Evolutionary conservation across 495 filamentous ascomycete genomes (phyloP), one percentile per base, ranked within the genome.

Genomic region (Penicillium pancosmium): DNA sequence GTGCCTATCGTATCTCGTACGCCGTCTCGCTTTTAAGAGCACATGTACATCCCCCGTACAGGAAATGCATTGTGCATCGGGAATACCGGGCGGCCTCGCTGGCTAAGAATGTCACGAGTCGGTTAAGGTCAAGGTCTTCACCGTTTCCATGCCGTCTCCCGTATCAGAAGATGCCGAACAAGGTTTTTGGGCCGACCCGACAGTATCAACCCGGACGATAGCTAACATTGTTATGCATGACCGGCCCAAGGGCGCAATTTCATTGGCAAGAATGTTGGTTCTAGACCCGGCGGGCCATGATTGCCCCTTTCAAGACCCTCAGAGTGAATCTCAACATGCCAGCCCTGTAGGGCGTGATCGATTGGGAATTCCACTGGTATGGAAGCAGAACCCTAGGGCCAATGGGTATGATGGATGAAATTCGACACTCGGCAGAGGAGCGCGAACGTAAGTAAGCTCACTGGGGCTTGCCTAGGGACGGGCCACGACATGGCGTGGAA

Each of bases 391-490:
- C 12, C 12, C 11, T 36, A 8, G 2, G 31, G 27, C 46, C 46
- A 48, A 48, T 48, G 21, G 21, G 43, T 46, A 4, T 19, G 13
- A 38, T 38, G 11, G 11, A 12, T 38, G 12, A 38, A 4, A 38
- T 38, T 38, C 36, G 36, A 13, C 6, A 38, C 36, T 38, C 12
- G 36, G 10, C 1, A 16, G 6, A 11, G 9, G n/a, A 19, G n/a
- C n/a, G 35, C 57, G 50, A 55, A 50, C 25, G 15, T 19, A 12
- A 23, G 16, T 54, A 55, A 65, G 13, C 41, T 13, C 35, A 40
- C 56, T 62, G 54, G 54, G 54, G 56, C n/a, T 38, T 43, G 52
- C 44, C 47, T 65, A 56, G 59, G 55, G 56, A 59, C 63, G 59
- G 62, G 47, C 62, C 59, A 62, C 50, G 49, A 54, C 58, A 47